Evolutionary conservation across 2,329 filamentous ascomycete species (phyloP), one percentile per base, ranked within the genome.

Genomic region (Tolypocladium ovalisporum): DNA sequence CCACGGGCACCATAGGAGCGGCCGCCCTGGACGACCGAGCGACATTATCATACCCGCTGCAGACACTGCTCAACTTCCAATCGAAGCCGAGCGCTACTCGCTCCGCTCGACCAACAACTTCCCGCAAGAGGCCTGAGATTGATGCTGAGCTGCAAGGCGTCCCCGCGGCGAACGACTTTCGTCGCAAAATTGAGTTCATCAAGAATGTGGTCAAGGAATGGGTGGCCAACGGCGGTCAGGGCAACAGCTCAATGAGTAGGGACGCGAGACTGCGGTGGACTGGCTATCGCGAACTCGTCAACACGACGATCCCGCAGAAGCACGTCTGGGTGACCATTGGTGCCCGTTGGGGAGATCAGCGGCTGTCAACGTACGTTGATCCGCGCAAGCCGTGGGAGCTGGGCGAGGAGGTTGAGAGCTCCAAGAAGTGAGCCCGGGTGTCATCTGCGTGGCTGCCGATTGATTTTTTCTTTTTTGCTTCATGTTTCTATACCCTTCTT

Each of bases 101-200:
- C 19, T 73, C 75, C 19, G 75, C 71, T 54, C 75, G 71, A 58
- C 74, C 74, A 61, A 73, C 76, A 56, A 76, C 78, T 37, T 73
- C 77, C 15, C 77, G 82, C 29, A 79, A 77, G 60, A 78, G 83
- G 5, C 82, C 83, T 12, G 80, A 85, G 61, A 86, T 87, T 62
- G 76, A 79, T 52, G 76, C 80, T 0, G 79, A 82, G 66, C 71
- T 85, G 17, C 82, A 85, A 68, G 77, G 79, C 57, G 83, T 90
- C 57, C 86, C 88, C 0, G 79, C 81, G 24, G 85, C 86, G 44
- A 93, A 93, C 68, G 82, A 86, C 62, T 83, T 93, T 67, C 82
- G 85, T 37, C 79, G 78, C 64, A 93, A 93, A 75, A 80, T 93
- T 58, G 80, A 84, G 59, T 92, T 92, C 67, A 83, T 92, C 64